Evolutionary conservation across 1,284 basidiomycete species (phyloP), one percentile per base, ranked within the genome.

Genomic region (Golubevia sp.): DNA sequence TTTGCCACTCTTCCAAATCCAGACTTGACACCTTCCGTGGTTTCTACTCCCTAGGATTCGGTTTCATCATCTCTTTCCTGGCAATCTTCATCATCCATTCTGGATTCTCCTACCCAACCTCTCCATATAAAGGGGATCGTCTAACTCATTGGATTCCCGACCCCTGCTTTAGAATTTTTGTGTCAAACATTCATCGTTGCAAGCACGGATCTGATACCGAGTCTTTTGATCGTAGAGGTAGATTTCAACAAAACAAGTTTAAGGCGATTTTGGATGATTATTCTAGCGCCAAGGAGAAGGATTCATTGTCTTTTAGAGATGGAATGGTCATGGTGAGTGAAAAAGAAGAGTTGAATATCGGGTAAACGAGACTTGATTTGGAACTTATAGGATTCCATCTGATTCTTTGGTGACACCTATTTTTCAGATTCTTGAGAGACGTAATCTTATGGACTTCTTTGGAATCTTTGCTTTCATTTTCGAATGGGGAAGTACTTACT

Each of bases 181-280:
- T 87, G 30, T 70, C 67, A 58, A 84, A 84, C 66, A 85, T 87
- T 52, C 86, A 86, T 55, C 78, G 84, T 18, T 76, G 73, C 71
- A 88, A 87, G 76, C 87, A 88, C 60, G 87, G 87, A 3, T 85
- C 84, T 24, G 87, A 87, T 69, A 82, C 86, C 18, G 86, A 85
- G 49, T 76, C 78, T 11, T 87, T 86, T 60, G 86, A 88, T 62
- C 62, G 70, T 25, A 65, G 71, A 6, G 73, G 73, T 8, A 60
- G 67, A 21, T 68, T 75, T 21, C 73, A 68, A 56, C 56, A 55
- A 48, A 56, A 49, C 5, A 63, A 68, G 26, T 69, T 73, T 21
- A 60, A 71, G 7, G 56, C 56, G 24, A 63, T 73, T 34, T 24
- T 75, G n/a, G 61, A 68, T 34, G 66, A 71, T 56, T 75, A 71